A percentile compares a stretch with the other conserved stretches of the same genome.
These are phyloP conservation scores for Pythium monospermum DNA, from an alignment of 352 stramenopile species.

Conservation along the genomic window DNA sequence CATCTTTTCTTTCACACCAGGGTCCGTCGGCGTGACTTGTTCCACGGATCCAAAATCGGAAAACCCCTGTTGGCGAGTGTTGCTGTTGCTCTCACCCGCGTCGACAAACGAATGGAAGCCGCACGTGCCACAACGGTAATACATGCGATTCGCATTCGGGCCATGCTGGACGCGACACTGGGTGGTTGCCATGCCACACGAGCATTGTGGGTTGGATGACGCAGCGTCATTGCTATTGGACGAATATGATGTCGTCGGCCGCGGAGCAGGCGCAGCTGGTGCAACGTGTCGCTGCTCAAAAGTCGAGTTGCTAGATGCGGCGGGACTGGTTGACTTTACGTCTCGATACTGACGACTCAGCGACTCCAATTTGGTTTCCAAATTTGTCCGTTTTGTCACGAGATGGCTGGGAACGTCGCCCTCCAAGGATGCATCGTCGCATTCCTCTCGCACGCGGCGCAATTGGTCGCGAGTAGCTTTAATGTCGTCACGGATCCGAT, in stretches of 20 bases:
- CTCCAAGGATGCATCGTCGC: slow-evolving; percentile 78
- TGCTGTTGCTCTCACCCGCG: slow-evolving; percentile 4
- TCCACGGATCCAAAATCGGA: slow-evolving; percentile 11
- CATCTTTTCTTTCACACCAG: slow-evolving; percentile 60
- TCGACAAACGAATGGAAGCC: slow-evolving; percentile 76
- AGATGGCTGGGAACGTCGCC: slow-evolving; percentile 62
- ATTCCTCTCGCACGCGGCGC: slow-evolving; percentile 66
- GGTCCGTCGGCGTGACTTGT: slow-evolving; percentile 24
- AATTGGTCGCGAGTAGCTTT: slow-evolving; percentile 59
- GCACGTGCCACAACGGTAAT: slow-evolving; percentile 69
- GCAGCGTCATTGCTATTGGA: slow-evolving; percentile 7
- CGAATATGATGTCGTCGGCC: slow-evolving; percentile 3
- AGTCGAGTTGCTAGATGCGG: not conserved
- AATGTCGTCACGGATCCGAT: slow-evolving; percentile 33
- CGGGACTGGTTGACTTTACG: slow-evolving; percentile 24
- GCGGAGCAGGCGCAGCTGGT: too few species aligned
- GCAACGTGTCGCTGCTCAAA: too few species aligned
- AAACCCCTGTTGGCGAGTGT: not conserved
- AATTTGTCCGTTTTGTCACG: slow-evolving; percentile 26
- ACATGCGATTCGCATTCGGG: slow-evolving; percentile 52
- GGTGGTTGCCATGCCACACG: slow-evolving; percentile 55
- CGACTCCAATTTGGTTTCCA: slow-evolving; percentile 57
- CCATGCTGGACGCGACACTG: slow-evolving; percentile 63
- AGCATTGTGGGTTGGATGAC: slow-evolving; percentile 30
- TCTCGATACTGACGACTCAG: slow-evolving; percentile 60